These are phyloP conservation scores for Cladosporium cucumerinum DNA, from an alignment of 2,329 filamentous ascomycete genomes.

Conservation along the genomic window DNA sequence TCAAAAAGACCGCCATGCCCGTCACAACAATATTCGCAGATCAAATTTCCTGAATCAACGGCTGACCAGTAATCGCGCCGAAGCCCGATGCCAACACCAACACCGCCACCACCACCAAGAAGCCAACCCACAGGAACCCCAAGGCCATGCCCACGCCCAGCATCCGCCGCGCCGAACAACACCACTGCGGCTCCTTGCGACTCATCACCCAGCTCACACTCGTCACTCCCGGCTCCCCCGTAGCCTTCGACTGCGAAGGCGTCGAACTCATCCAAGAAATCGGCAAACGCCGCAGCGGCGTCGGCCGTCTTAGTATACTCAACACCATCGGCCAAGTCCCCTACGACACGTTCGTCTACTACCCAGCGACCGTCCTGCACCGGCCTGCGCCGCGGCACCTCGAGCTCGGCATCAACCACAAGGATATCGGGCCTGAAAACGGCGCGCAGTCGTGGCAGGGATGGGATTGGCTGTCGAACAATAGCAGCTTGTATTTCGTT, in stretches of 20 bases:
- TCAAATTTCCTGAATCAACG: not conserved
- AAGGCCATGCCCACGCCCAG: not conserved
- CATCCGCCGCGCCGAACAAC: not conserved
- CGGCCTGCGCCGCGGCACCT: not conserved
- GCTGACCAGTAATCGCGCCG: not conserved
- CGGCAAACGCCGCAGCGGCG: not conserved
- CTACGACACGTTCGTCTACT: slow-evolving; percentile 14
- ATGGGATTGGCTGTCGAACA: not conserved
- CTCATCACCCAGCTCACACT: slow-evolving; percentile 1
- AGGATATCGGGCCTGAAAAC: not conserved
- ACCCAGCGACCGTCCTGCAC: not conserved
- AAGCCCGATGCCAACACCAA: not conserved
- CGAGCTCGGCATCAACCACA: not conserved
- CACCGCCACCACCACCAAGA: not conserved
- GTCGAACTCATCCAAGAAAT: not conserved
- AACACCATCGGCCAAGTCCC: not conserved
- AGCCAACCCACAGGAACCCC: not conserved
- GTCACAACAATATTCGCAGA: not conserved
- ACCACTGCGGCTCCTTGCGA: not conserved
- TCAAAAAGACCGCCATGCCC: not conserved
- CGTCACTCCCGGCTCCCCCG: not conserved
- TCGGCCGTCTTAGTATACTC: slow-evolving; percentile 12
- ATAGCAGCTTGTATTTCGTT: not conserved
- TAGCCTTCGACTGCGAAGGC: slow-evolving; percentile 14
- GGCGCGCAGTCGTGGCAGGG: slow-evolving; percentile 1